Conservation (phyloP, 148 eudicot species). For the Tetragonia tetragonoides region DNA sequence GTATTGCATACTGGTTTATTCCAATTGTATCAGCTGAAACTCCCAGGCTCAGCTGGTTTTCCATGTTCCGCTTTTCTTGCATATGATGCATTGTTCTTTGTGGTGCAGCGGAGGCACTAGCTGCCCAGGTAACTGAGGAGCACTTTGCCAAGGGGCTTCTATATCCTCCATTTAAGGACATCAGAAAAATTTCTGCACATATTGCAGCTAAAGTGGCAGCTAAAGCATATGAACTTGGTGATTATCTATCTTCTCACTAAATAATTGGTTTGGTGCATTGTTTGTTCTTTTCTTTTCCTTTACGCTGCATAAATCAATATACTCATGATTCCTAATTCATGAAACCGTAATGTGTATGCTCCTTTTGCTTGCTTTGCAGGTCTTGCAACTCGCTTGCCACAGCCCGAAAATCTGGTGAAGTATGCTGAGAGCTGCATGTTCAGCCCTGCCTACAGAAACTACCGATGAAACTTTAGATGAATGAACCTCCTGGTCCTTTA, state of each 20-base stretch:
- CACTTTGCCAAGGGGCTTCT: conserved; percentile 80
- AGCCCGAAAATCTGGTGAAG: conserved; percentile 62
- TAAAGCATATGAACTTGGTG: conserved; percentile 93
- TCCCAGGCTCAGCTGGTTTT: too few species aligned
- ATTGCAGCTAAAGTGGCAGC: conserved; percentile 95
- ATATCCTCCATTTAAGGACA: conserved; percentile 80
- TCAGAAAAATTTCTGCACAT: conserved; percentile 91
- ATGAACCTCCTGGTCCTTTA: background rate
- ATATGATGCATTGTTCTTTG: conserved; percentile 15
- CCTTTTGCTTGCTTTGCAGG: conserved; percentile 35
- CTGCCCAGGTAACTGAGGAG: conserved; percentile 72
- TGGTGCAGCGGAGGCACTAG: conserved; percentile 87
- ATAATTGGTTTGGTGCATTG: too few species aligned
- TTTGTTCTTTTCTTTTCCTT: too few species aligned
- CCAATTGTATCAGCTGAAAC: background rate
- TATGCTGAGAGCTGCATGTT: conserved; percentile 89
- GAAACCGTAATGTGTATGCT: background rate
- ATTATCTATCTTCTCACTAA: conserved; percentile 11
- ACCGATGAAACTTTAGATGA: conserved; percentile 40
- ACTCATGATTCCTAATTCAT: background rate
- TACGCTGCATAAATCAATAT: too few species aligned
- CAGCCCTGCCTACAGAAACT: conserved; percentile 71
- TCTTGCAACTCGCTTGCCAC: conserved; percentile 73
- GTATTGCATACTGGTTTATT: background rate
- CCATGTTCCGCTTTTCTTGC: background rate